Percentiles rank a stretch among this genome's conserved stretches.
phyloP scores from a whole-genome alignment of 305 asterid genomes.

The Fraxinus nigra region DNA sequence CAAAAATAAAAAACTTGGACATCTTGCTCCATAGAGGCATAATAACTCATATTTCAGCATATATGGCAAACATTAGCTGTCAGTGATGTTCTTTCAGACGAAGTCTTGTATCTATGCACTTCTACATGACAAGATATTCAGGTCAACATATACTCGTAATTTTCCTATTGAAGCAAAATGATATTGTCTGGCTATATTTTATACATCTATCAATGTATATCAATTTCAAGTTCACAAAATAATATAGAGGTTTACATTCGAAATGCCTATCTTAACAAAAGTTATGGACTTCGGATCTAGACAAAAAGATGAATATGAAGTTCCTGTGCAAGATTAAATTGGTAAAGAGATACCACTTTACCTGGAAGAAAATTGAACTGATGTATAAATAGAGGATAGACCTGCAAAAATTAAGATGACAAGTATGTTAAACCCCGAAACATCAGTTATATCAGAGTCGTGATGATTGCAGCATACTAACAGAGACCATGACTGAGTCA shows the following conservation, averaged over 20 bases:
- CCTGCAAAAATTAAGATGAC: slow-evolving; percentile 46
- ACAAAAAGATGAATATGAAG: background rate
- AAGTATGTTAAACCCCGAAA: slow-evolving; percentile 13
- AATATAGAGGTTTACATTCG: background rate
- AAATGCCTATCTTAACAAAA: slow-evolving; percentile 1
- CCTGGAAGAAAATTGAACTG: slow-evolving; percentile 73
- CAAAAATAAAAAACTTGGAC: background rate
- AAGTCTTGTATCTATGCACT: slow-evolving; percentile 7
- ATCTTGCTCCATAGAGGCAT: slow-evolving; percentile 5
- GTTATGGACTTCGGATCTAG: background rate
- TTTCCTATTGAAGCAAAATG: slow-evolving; percentile 5
- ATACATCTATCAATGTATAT: slow-evolving; percentile 7
- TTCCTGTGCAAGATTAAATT: slow-evolving; percentile 5
- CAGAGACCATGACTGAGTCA: slow-evolving; percentile 4
- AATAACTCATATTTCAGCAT: slow-evolving; percentile 8
- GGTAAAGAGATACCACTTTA: slow-evolving; percentile 32
- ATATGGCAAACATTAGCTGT: slow-evolving; percentile 14
- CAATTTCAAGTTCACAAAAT: slow-evolving; percentile 10
- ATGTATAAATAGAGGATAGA: slow-evolving; percentile 46
- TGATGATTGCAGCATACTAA: slow-evolving; percentile 10
- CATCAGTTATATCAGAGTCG: background rate
- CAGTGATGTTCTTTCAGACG: background rate
- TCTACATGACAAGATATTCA: slow-evolving; percentile 11
- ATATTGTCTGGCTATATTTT: slow-evolving; percentile 9
- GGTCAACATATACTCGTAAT: background rate